Base-by-base conservation (phyloP, 192 early-diverging fungal genomes). In the Coemansia sp. region DNA sequence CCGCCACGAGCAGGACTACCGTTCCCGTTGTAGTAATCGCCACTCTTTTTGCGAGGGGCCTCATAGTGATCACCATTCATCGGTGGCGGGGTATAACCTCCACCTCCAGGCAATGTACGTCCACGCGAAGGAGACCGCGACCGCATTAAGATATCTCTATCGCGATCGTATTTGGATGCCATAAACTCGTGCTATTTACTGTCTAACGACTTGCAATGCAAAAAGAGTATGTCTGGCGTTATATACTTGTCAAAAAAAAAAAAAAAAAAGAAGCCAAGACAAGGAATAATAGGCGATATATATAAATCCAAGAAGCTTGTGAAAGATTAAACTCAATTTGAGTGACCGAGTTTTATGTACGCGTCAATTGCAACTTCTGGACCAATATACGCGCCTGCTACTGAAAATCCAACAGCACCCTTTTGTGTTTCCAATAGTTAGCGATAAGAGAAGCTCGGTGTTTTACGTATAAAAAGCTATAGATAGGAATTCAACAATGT, bases 61-160 rank as follows among this genome's bases (percentile, higher is more conserved):
- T 58, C 51, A 24, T 30, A 30, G 7, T 24, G 20, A 20, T 46
- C 31, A 23, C 23, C 42, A 24, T 30, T 62, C 53, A 73, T 54
- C 31, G 76, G 71, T 25, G 76, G 71, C 24, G 76, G 68, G 42
- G 58, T 54, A 27, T 74, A 73, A 10, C 64, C 71, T 9, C 51
- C 71, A 14, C 21, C 14, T 1, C 30, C 60, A 29, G 65, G 50
- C 24, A 61, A 33, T 23, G 63, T 32, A 31, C 56, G 71, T 3
- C 61, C 42, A 20, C 63, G 62, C 31, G 76, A 73, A 32, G n/a
- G 17, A 56, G 76, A 73, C 39, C 68, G 66, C 22, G 75, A 77
- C 3, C 54, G 33, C 39, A 46, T 46, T 46, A 46, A 2, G 11
- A 11, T 58, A 61, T 54, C 63, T 59, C 5, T 60, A 73, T 9